Conservation (phyloP, 1,284 basidiomycete species). For the Microbotryum intermedium region DNA sequence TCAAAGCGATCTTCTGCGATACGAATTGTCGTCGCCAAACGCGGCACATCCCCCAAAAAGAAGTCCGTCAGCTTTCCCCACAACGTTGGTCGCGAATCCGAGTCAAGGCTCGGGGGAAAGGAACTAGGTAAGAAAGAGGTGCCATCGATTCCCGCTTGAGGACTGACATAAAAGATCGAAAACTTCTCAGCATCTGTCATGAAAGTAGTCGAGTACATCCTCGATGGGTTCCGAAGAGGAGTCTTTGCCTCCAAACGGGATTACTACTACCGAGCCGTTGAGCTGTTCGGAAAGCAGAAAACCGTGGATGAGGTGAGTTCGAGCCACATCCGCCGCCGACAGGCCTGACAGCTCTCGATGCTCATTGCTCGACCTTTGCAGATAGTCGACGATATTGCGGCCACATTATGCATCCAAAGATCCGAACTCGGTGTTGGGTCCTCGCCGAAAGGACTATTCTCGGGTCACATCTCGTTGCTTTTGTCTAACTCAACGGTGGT, state of each 20-base stretch:
- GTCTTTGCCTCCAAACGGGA: conserved; percentile 46
- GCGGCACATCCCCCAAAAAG: background rate
- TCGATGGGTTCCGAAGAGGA: conserved; percentile 12
- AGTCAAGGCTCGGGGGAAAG: conserved; percentile 3
- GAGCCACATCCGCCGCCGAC: background rate
- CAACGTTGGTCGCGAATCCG: conserved; percentile 5
- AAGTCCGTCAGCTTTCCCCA: conserved; percentile 12
- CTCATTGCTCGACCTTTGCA: conserved; percentile 36
- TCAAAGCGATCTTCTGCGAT: background rate
- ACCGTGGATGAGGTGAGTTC: conserved; percentile 60
- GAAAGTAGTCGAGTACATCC: conserved; percentile 16
- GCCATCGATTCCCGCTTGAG: no score
- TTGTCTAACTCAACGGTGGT: no score
- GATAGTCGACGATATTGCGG: conserved; percentile 80
- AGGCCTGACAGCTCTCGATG: background rate
- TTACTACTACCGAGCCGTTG: conserved; percentile 73
- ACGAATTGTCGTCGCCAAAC: conserved; percentile 3
- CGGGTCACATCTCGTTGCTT: conserved; percentile 42
- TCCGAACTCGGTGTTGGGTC: conserved; percentile 75
- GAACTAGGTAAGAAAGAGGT: conserved; percentile 13
- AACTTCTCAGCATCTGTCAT: conserved; percentile 10
- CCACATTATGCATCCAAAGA: conserved; percentile 62
- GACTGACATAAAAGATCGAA: no score
- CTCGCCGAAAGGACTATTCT: conserved; percentile 73
- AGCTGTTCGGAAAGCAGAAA: conserved; percentile 62